Evolutionary conservation across 306 rosid species (phyloP), one percentile per base, ranked within the genome.

Genomic region (Gastrolobium bilobum): DNA sequence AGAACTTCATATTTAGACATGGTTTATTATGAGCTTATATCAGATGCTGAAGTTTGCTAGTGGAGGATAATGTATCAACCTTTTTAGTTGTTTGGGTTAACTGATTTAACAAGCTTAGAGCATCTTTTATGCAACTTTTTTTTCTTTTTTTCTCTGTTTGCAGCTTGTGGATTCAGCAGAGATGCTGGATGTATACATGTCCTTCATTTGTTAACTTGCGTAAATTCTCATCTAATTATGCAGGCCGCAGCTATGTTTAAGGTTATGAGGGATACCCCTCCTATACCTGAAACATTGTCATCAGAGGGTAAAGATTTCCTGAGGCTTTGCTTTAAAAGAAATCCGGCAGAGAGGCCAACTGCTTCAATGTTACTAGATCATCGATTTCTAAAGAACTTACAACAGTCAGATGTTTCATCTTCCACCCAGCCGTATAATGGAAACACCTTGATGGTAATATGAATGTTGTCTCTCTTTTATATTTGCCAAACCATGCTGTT

Each of bases 241-340:
- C 86, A 95, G 99, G 99, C 98, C 4, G 99, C 99, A 58, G 98
- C 99, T 42, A 83, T 96, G 99, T 93, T 96, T 85, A 96, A 96
- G 91, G 97, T 93, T 62, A 84, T 91, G 90, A 91, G 33, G 81
- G 99, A 96, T 71, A 80, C 86, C 4, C 99, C 98, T 68, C 82
- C 97, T 44, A 86, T 93, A 72, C 99, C 99, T 10, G 97, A 93
- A 75, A 73, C 92, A 31, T 87, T 96, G 78, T 96, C 99, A 39
- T 7, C 69, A 3, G 99, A 87, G 72, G 97, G 94, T 10, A 96
- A 87, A 82, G 97, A 96, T 72, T 96, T 96, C 85, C 82, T 93
- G 67, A 87, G 87, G 74, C 89, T 89, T 57, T 96, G 98, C 91
- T 96, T 96, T 71, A 87, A 15, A 78, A 89, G 99, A 90, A 96